Conservation (phyloP, 345 rosid genomes). For the Adansonia digitata region DNA sequence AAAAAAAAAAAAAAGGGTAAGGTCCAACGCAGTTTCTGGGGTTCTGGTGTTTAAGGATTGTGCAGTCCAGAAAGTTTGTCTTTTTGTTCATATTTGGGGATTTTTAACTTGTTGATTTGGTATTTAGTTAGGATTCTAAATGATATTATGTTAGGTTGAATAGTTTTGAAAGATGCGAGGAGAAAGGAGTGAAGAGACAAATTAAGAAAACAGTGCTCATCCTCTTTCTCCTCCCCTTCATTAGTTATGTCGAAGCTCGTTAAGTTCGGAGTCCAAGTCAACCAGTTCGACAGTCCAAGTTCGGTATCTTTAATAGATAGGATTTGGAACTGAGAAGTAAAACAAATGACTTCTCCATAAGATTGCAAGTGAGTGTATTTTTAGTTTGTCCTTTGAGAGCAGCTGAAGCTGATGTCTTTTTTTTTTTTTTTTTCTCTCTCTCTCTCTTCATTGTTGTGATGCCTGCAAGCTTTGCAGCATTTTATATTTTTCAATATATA, state of each 20-base stretch:
- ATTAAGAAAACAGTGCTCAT: conserved; percentile 65
- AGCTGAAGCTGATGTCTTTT: conserved; percentile 18
- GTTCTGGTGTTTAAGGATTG: conserved; percentile 40
- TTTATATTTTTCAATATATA: conserved; percentile 18
- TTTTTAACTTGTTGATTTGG: conserved; percentile 30
- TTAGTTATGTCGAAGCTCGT: conserved; percentile 19
- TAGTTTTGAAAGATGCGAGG: conserved; percentile 37
- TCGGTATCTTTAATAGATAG: too few relatives aligned
- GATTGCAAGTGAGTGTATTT: conserved; percentile 33
- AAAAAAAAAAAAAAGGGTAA: conserved; percentile 4
- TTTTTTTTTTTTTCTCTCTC: neutral
- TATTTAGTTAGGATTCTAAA: conserved; percentile 30
- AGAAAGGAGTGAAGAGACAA: conserved; percentile 79
- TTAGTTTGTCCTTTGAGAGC: conserved; percentile 29
- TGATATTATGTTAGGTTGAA: conserved; percentile 31
- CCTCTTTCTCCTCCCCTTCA: conserved; percentile 80
- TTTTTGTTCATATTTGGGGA: neutral
- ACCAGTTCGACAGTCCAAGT: too few relatives aligned
- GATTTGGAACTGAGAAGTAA: conserved; percentile 31
- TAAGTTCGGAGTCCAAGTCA: too few relatives aligned
- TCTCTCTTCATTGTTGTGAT: conserved; percentile 14
- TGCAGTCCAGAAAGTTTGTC: conserved; percentile 40
- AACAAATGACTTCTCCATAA: conserved; percentile 31
- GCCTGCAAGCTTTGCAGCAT: conserved; percentile 49
- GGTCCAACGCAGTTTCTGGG: conserved; percentile 24